Evolutionary conservation across 345 rosid species (phyloP), one percentile per base, ranked within the genome.

Genomic region (Hibiscus trionum): DNA sequence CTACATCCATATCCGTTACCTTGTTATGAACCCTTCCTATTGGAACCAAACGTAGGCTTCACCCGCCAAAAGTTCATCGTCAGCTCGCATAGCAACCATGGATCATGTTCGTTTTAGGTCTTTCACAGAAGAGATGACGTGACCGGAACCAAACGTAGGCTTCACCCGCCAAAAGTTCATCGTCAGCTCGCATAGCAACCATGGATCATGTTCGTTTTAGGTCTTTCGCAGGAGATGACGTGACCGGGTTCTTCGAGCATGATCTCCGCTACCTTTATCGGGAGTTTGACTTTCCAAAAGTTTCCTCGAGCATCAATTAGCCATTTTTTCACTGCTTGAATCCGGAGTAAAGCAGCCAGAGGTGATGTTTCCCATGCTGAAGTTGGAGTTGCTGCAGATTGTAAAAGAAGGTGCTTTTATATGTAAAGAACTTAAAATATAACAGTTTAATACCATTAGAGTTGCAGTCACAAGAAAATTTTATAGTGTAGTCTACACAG

Each of bases 231-330:
- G 24, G 1, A 21, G 24, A 21, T 21, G 24, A 21, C 24, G 61
- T 74, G 73, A 58, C 82, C 84, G 3, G 86, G 84, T 14, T 86
- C 82, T 56, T 86, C 86, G 15, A 86, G 75, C 90, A 84, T 84
- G 65, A 82, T 73, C 78, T 86, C 90, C 0, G 82, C 88, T 11
- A 84, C 86, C 42, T 70, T 80, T 0, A 72, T 63, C 0, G 86
- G 86, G 52, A 79, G 59, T 0, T 71, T 72, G 11, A 86, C 47
- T 37, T 50, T 58, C 67, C 72, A 76, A 31, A 73, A 7, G 61
- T 70, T 76, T 63, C 87, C 86, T 3, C 52, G 56, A 21, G 61
- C 17, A 8, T 79, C 82, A 7, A 86, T 44, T 46, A 83, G 82
- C 82, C 4, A 76, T 74, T 65, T 59, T 69, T 8, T 11, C 11